phyloP scores from a whole-genome alignment of 768 basidiomycete species.

The Boletus speciosus region DNA sequence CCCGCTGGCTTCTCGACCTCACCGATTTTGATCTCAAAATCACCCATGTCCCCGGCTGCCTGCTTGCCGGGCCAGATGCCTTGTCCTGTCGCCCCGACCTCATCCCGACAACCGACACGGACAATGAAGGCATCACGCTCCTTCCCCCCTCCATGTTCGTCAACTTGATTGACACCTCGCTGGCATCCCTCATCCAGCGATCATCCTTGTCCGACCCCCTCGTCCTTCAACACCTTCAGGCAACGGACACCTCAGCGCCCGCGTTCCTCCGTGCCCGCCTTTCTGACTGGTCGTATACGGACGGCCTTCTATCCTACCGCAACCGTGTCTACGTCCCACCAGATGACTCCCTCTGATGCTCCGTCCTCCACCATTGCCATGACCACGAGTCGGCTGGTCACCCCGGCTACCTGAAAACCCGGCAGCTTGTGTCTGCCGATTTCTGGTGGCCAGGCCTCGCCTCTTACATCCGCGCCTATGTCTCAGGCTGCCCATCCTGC shows the following conservation, averaged over 20 bases:
- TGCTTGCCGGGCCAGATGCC: neutral
- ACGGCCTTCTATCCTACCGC: neutral
- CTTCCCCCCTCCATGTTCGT: too few species aligned
- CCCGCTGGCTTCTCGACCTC: neutral
- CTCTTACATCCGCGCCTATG: rapidly evolving
- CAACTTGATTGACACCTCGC: too few species aligned
- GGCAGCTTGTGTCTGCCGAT: rapidly evolving
- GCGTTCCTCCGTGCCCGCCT: neutral
- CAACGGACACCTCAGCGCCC: too few species aligned
- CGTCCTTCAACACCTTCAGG: rapidly evolving
- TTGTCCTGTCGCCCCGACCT: rapidly evolving
- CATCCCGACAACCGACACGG: too few species aligned
- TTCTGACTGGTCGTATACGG: rapidly evolving
- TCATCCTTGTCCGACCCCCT: rapidly evolving
- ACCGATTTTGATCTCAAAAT: neutral
- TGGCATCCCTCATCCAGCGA: too few species aligned
- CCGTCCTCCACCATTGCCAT: rapidly evolving
- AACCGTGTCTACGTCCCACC: rapidly evolving
- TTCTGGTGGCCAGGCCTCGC: neutral
- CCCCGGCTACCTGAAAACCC: rapidly evolving
- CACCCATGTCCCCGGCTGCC: rapidly evolving
- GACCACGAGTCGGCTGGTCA: rapidly evolving
- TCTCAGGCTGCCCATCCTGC: rapidly evolving
- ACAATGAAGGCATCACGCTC: too few species aligned
- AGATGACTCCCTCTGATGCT: rapidly evolving